These are phyloP conservation scores for Prunus mume DNA, from an alignment of 306 rosid species.

Conservation along the genomic window DNA sequence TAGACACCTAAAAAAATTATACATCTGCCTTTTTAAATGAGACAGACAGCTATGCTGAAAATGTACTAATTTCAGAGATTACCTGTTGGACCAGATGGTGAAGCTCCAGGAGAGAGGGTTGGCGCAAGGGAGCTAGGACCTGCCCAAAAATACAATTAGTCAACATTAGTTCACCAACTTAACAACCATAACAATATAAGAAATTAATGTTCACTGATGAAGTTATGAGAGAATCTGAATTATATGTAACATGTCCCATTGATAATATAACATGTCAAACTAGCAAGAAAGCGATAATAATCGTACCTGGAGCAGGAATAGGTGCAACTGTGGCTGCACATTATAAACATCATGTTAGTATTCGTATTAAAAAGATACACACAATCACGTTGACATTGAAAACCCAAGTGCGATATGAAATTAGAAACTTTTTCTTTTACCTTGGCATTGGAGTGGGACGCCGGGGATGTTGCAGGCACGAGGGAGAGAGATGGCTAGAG, in stretches of 20 bases:
- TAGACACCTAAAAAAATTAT: no score
- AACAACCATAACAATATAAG: neutral
- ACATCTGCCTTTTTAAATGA: neutral
- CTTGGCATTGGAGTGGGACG: conserved; percentile 66
- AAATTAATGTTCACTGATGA: neutral
- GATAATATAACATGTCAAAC: no score
- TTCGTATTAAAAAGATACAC: neutral
- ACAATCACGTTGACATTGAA: neutral
- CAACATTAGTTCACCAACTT: neutral
- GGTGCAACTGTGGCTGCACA: conserved; percentile 64
- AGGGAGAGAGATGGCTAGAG: conserved; percentile 76
- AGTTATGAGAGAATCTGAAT: no score
- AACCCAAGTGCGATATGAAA: neutral
- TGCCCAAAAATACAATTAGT: conserved; percentile 19
- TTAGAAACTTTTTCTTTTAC: conserved; percentile 2
- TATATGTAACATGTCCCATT: neutral
- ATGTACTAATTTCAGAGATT: neutral
- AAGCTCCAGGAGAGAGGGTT: conserved; percentile 49
- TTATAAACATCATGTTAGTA: conserved; percentile 7
- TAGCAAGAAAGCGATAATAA: neutral
- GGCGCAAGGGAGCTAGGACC: conserved; percentile 57
- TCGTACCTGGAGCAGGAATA: conserved; percentile 71
- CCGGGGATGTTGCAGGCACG: conserved; percentile 78
- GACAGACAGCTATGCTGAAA: neutral
- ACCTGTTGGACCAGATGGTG: conserved; percentile 69